Evolutionary conservation across 78 protist genomes (phyloP).

Genomic region (Dictyostelium purpureum): DNA sequence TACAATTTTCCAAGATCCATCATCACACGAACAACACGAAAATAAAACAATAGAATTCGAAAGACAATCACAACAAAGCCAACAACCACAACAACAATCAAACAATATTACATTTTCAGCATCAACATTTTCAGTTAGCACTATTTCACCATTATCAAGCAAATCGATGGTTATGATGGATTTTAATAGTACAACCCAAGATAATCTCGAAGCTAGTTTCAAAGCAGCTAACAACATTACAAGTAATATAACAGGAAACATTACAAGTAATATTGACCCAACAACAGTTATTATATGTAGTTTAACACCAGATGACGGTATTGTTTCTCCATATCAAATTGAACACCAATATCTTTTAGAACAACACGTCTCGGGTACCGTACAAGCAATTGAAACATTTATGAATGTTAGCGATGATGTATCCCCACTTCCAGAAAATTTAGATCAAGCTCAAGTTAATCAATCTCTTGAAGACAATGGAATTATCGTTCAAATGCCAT

Average conservation of each 20-base stretch:
- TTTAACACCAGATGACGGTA: slow-evolving; percentile 8
- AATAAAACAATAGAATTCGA: background rate
- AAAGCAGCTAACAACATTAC: background rate
- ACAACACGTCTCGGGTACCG: background rate
- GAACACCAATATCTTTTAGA: slow-evolving; percentile 6
- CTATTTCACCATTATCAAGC: background rate
- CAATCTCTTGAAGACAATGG: background rate
- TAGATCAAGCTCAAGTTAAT: background rate
- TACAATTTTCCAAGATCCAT: slow-evolving; percentile 10
- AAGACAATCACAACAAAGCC: background rate
- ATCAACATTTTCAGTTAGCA: background rate
- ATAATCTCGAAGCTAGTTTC: background rate
- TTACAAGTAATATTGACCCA: slow-evolving; percentile 20
- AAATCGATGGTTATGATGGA: slow-evolving; percentile 4
- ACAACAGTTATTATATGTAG: background rate
- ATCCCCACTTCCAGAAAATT: background rate
- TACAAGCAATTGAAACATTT: background rate
- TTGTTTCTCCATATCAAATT: background rate
- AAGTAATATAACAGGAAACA: background rate
- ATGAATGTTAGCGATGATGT: background rate
- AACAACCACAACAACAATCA: background rate
- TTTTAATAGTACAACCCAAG: background rate
- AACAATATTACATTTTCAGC: background rate
- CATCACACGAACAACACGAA: background rate
- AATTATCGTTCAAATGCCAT: background rate